phyloP scores from a whole-genome alignment of 2,329 filamentous ascomycete genomes.

The Trichoderma hamatum region DNA sequence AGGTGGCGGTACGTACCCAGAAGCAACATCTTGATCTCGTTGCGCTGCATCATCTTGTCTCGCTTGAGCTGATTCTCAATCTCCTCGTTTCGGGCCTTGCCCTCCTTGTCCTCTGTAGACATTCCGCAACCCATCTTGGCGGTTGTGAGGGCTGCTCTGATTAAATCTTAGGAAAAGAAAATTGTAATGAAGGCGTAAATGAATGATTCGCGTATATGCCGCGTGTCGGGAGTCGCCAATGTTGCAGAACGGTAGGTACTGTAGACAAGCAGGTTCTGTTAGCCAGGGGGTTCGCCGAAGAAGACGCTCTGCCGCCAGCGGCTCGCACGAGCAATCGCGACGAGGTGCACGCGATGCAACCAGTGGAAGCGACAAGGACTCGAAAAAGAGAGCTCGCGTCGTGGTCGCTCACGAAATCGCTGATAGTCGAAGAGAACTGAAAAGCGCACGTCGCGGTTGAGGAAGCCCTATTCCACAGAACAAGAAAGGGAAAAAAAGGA shows the following conservation, averaged over 20 bases:
- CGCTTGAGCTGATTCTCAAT: conserved; percentile 99
- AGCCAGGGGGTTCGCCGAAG: conserved; percentile 20
- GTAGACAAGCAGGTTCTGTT: conserved; percentile 1
- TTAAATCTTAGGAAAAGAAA: conserved; percentile 9
- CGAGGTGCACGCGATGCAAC: background rate
- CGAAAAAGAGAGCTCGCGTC: conserved; percentile 6
- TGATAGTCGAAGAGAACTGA: conserved; percentile 3
- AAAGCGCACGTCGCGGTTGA: conserved; percentile 21
- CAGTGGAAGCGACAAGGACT: background rate
- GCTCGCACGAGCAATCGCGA: conserved; percentile 13
- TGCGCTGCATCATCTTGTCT: conserved; percentile 98
- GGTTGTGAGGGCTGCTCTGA: conserved; percentile 37
- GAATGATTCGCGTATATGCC: conserved; percentile 15
- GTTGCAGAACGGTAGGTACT: conserved; percentile 17
- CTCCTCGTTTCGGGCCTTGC: conserved; percentile 99
- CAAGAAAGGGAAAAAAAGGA: conserved; percentile 12
- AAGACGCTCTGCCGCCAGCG: background rate
- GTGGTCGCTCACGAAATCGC: conserved; percentile 13
- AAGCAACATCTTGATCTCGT: conserved; percentile 99
- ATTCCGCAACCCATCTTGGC: conserved; percentile 98
- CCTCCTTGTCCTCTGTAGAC: conserved; percentile 99
- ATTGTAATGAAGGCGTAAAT: background rate
- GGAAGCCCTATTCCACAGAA: background rate
- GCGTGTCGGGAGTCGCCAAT: conserved; percentile 21
- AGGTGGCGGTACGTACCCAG: conserved; percentile 65